Evolutionary conservation across 176 grass and related monocot genomes (phyloP).

Genomic region (Raddia distichophylla): DNA sequence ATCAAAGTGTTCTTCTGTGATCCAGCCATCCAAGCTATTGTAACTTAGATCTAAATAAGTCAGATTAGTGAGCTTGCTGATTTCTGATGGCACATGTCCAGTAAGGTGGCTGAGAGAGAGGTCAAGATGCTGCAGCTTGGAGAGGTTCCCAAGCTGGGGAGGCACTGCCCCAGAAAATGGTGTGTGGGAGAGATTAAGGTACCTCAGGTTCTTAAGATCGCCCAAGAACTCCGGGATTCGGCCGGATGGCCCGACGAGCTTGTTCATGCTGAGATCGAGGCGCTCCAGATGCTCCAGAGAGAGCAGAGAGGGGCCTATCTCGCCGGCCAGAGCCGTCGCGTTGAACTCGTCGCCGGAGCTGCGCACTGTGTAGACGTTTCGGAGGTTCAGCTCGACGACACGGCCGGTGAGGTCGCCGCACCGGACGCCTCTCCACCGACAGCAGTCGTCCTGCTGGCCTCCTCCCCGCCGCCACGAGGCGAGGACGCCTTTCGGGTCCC

Average conservation of each 20-base stretch:
- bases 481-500: accelerated
- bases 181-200: conserved; percentile 5
- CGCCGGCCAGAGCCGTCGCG: neutral
- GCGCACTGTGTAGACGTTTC: accelerated
- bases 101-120: neutral
- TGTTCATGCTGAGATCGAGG: too few relatives aligned
- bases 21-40: conserved; percentile 31
- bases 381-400: neutral
- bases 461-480: neutral
- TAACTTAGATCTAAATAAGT: neutral
- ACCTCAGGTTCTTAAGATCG: conserved; percentile 26
- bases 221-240: conserved; percentile 29
- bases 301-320: conserved; percentile 44
- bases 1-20: conserved; percentile 14
- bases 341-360: too few relatives aligned
- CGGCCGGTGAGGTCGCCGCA: conserved; percentile 19
- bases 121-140: neutral
- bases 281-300: too few relatives aligned
- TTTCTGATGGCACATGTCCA: neutral
- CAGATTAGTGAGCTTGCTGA: neutral
- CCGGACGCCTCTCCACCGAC: conserved; percentile 40
- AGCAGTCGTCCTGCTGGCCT: conserved; percentile 23
- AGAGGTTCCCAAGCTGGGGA: conserved; percentile 17
- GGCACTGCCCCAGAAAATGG: neutral
- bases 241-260: neutral